phyloP scores from a whole-genome alignment of 176 grass and related monocot genomes.

The Zoysia japonica region DNA sequence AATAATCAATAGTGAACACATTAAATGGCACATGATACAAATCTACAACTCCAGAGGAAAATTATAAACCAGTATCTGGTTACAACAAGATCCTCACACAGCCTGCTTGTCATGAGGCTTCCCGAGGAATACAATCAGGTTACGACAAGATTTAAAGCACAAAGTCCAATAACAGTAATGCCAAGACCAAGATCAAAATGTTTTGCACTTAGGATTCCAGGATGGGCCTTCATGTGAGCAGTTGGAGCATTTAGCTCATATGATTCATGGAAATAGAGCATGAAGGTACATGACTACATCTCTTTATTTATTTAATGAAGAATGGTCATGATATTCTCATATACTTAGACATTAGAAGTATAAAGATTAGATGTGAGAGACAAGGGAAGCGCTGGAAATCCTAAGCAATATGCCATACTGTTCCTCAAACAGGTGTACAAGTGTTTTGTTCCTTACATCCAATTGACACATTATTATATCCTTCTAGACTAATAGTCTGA shows the following conservation, averaged over 20 bases:
- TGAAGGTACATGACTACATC: background rate
- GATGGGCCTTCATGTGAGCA: background rate
- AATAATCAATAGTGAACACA: background rate
- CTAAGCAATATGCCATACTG: background rate
- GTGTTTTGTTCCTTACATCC: background rate
- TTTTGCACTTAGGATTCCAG: background rate
- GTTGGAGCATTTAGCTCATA: slow-evolving; percentile 11
- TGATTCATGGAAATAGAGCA: slow-evolving; percentile 16
- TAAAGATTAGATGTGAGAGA: background rate
- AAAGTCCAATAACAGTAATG: background rate
- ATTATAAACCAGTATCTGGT: background rate
- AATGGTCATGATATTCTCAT: background rate
- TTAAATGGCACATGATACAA: slow-evolving; percentile 4
- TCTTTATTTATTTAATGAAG: slow-evolving; percentile 1
- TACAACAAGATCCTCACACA: background rate
- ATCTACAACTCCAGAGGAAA: background rate
- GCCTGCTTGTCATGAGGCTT: background rate
- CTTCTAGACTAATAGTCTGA: background rate
- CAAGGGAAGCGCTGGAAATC: background rate
- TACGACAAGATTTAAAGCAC: background rate
- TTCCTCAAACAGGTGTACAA: background rate
- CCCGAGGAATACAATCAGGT: background rate
- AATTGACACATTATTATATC: background rate
- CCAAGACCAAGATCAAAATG: background rate
- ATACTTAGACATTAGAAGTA: slow-evolving; percentile 5